A percentile compares a stretch with the other conserved stretches of the same genome.
phyloP scores from a whole-genome alignment of 345 rosid genomes.

The Dovyalis caffra region DNA sequence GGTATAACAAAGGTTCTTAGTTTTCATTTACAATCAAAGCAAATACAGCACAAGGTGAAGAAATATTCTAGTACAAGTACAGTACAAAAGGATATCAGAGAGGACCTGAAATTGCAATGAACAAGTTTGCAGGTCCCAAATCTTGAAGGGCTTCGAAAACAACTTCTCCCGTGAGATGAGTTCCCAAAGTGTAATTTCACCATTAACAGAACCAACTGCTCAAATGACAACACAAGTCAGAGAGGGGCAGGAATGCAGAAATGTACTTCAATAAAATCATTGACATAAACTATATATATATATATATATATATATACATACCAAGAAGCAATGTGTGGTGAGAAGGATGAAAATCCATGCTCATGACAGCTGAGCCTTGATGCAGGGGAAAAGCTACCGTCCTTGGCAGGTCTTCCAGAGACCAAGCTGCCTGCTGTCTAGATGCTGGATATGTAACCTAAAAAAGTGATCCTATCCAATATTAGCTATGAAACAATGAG shows the following conservation, averaged over 20 bases:
- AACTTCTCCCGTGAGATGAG: slow-evolving; percentile 56
- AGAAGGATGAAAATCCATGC: slow-evolving; percentile 92
- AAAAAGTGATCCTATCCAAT: slow-evolving; percentile 11
- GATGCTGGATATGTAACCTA: slow-evolving; percentile 68
- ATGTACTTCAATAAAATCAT: neutral
- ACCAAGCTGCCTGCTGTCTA: slow-evolving; percentile 62
- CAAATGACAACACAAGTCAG: slow-evolving; percentile 31
- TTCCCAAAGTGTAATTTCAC: slow-evolving; percentile 87
- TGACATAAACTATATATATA: neutral
- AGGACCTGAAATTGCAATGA: slow-evolving; percentile 74
- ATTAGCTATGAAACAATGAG: slow-evolving; percentile 7
- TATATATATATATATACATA: slow-evolving; percentile 37
- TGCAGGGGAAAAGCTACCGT: slow-evolving; percentile 62
- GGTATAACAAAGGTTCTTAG: neutral
- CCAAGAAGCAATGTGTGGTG: slow-evolving; percentile 73
- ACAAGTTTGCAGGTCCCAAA: slow-evolving; percentile 60
- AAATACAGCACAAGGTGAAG: neutral
- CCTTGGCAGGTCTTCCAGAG: slow-evolving; percentile 79
- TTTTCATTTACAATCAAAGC: neutral
- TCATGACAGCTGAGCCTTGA: slow-evolving; percentile 71
- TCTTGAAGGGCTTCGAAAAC: slow-evolving; percentile 71
- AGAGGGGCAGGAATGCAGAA: neutral
- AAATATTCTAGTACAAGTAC: slow-evolving; percentile 6
- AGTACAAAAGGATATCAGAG: slow-evolving; percentile 12
- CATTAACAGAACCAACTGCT: slow-evolving; percentile 75